These are phyloP conservation scores for Calonectria pauciramosa DNA, from an alignment of 2,329 filamentous ascomycete genomes.

Conservation along the genomic window DNA sequence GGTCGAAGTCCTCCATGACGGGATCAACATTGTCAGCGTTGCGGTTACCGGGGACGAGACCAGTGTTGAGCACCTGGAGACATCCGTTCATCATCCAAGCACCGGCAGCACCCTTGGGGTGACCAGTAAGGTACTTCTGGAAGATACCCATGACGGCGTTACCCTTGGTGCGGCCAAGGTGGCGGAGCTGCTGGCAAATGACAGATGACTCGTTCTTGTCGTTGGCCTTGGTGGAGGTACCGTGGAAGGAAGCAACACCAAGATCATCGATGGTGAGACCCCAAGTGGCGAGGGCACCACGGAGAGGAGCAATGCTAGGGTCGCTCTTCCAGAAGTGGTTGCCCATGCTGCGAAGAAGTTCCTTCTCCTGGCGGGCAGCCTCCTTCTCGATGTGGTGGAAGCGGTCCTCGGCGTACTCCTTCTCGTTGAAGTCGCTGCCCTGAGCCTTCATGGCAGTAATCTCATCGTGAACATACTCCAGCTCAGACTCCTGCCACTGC, in stretches of 20 bases:
- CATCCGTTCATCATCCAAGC: conserved; percentile 99
- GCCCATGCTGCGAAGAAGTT: conserved; percentile 90
- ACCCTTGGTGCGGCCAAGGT: conserved; percentile 95
- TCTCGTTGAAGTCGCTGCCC: conserved; percentile 80
- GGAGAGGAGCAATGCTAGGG: conserved; percentile 91
- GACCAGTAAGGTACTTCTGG: conserved; percentile 99
- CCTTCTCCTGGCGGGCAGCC: conserved; percentile 90
- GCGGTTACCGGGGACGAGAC: conserved; percentile 95
- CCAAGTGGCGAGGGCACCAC: conserved; percentile 97
- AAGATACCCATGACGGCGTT: conserved; percentile 97
- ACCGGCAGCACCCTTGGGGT: conserved; percentile 98
- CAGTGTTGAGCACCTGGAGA: conserved; percentile 93
- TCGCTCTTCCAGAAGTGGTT: conserved; percentile 99
- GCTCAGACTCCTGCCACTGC: conserved; percentile 95
- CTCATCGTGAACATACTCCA: conserved; percentile 94
- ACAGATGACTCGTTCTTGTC: conserved; percentile 99
- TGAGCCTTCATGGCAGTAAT: conserved; percentile 90
- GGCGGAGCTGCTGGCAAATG: conserved; percentile 94
- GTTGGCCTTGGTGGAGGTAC: conserved; percentile 97
- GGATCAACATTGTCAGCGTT: conserved; percentile 98
- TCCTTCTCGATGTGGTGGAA: conserved; percentile 88
- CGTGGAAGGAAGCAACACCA: conserved; percentile 96
- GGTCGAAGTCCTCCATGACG: conserved; percentile 96
- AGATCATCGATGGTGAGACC: conserved; percentile 97
- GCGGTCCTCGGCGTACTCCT: conserved; percentile 88